Base-by-base conservation (phyloP, 176 grass and related monocot species). In the Pontederia paniculata region DNA sequence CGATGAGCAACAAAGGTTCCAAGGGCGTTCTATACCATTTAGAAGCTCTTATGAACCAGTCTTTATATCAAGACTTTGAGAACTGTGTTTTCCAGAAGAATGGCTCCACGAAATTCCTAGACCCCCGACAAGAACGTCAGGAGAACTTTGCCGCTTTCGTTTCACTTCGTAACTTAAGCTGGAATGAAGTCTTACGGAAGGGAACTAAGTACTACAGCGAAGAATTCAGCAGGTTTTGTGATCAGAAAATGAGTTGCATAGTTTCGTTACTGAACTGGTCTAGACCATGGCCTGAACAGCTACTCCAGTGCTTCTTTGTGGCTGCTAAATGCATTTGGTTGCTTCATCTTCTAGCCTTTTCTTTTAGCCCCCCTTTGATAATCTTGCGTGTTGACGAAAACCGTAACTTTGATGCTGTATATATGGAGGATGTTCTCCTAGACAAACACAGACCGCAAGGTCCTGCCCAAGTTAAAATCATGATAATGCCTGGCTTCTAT, bases 311-410 rank as follows among this genome's bases (percentile, higher is more conserved):
- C 54, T 98, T 98, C 65, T 98, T 98, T 17, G 80, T 98, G 21
- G 80, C 86, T n/a, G 58, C 83, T 0, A 98, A 98, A 17, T 98
- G 93, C 75, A 88, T 98, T 77, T 98, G 93, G 93, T 52, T 98
- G 71, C 81, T 98, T 54, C 93, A 98, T 78, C 72, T 91, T 2
- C 74, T 98, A 49, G 83, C 93, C 0, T 98, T 63, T 15, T 63
- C 60, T 44, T 63, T 63, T 44, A 63, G 17, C 72, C 87, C 87
- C 0, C 77, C 83, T 0, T 68, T 98, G 58, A 63, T 13, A 9
- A 70, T 91, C 43, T 58, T 98, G 45, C 46, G 80, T 16, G 75
- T 91, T 0, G 80, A 84, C 45, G 93, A 98, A 45, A 65, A 77
- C 22, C 55, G 75, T 50, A 46, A 37, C 4, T 91, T 84, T 2